phyloP scores from a whole-genome alignment of 169 alveolate genomes.

The Blepharisma undulans region DNA sequence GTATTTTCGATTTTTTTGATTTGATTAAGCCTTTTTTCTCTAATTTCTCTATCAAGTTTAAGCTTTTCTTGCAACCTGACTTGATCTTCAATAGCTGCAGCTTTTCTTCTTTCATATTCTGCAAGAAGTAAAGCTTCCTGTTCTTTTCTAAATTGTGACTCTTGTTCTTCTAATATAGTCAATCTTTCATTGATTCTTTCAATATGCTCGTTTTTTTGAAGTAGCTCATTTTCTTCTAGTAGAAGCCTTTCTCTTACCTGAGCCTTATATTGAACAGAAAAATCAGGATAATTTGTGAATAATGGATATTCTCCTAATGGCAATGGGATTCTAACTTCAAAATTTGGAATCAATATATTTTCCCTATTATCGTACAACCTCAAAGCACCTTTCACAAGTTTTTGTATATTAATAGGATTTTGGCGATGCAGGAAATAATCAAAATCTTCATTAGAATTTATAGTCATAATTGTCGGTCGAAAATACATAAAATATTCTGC shows the following conservation, averaged over 20 bases:
- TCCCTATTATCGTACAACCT: constrained; percentile 36
- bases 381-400: constrained; percentile 24
- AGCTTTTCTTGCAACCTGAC: constrained; percentile 40
- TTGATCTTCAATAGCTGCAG: constrained; percentile 37
- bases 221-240: constrained; percentile 46
- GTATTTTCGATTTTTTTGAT: constrained; percentile 53
- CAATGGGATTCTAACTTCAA: constrained; percentile 42
- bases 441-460: constrained; percentile 36
- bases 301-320: constrained; percentile 45
- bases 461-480: constrained; percentile 24
- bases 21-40: constrained; percentile 44
- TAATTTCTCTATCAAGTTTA: constrained; percentile 43
- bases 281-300: constrained; percentile 45
- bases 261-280: background rate
- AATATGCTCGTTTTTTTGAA: constrained; percentile 15
- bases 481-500: constrained; percentile 50
- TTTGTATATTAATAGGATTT: constrained; percentile 35
- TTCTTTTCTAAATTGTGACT: constrained; percentile 25
- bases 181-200: constrained; percentile 34
- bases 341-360: constrained; percentile 11
- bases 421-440: constrained; percentile 29
- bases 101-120: constrained; percentile 45
- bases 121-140: constrained; percentile 43
- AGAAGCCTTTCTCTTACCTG: constrained; percentile 1
- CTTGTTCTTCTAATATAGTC: constrained; percentile 29